Evolutionary conservation across 1,139 yeast genomes (phyloP).

Genomic region (Diutina ranongensis): DNA sequence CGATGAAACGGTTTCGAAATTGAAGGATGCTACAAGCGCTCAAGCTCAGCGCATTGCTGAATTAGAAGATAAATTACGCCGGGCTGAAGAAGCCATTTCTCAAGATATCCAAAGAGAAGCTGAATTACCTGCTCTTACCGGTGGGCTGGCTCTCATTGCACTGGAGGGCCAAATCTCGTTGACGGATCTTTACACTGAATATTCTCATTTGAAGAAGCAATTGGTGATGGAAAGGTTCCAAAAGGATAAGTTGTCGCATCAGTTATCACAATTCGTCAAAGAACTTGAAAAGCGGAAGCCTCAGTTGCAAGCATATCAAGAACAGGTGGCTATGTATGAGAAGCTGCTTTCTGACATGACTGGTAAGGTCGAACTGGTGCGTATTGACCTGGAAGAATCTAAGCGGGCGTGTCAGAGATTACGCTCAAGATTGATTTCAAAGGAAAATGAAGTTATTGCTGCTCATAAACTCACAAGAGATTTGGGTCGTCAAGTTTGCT

Average conservation of each 20-base stretch:
- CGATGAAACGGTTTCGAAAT: conserved; percentile 17
- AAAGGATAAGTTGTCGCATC: conserved; percentile 58
- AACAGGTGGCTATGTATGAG: conserved; percentile 37
- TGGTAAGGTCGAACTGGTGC: conserved; percentile 24
- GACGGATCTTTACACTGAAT: conserved; percentile 60
- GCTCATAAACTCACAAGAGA: conserved; percentile 54
- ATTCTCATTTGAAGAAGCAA: conserved; percentile 52
- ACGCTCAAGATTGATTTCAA: conserved; percentile 23
- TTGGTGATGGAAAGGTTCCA: conserved; percentile 60
- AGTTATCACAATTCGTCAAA: conserved; percentile 56
- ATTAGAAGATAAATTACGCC: conserved; percentile 12
- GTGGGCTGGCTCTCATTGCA: background rate
- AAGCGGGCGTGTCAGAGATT: conserved; percentile 25
- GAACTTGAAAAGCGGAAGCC: conserved; percentile 82
- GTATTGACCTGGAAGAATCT: conserved; percentile 30
- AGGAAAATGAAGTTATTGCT: conserved; percentile 29
- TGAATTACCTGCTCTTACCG: background rate
- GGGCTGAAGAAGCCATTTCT: conserved; percentile 2
- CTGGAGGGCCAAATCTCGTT: conserved; percentile 31
- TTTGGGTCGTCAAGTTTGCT: conserved; percentile 70
- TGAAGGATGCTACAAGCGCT: conserved; percentile 22
- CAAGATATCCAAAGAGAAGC: background rate
- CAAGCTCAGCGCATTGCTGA: conserved; percentile 18
- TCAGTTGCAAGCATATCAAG: conserved; percentile 53
- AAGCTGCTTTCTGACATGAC: conserved; percentile 28